phyloP scores from a whole-genome alignment of 2,329 filamentous ascomycete genomes.

The Diaporthe sp. region DNA sequence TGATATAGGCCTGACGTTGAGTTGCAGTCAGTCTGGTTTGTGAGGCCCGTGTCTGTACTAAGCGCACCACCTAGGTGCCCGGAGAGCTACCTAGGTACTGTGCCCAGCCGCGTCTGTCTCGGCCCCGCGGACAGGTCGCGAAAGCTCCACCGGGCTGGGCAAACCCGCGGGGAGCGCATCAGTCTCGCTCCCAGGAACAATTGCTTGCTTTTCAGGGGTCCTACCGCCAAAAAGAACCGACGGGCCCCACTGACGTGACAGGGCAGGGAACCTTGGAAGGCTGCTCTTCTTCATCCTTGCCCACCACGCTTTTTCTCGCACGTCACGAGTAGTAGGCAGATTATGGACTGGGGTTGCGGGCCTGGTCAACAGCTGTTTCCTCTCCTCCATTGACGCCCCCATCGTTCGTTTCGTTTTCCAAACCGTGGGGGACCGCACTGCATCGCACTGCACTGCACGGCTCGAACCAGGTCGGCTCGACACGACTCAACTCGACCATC shows the following conservation, averaged over 20 bases:
- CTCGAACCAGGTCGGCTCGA: background rate
- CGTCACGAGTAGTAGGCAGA: constrained; percentile 15
- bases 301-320: constrained; percentile 13
- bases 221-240: constrained; percentile 8
- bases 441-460: background rate
- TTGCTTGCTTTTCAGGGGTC: constrained; percentile 25
- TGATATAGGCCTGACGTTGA: constrained; percentile 42
- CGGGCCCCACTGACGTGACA: constrained; percentile 23
- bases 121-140: background rate
- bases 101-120: background rate
- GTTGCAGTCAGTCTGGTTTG: background rate
- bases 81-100: background rate
- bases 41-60: background rate
- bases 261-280: background rate
- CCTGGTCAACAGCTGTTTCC: constrained; percentile 23
- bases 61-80: background rate
- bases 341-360: constrained; percentile 15
- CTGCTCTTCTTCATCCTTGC: constrained; percentile 12
- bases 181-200: constrained; percentile 8
- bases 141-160: constrained; percentile 28
- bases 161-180: constrained; percentile 27
- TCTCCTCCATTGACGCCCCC: background rate
- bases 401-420: background rate
- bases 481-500: background rate
- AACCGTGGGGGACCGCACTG: background rate